Conservation (phyloP, 495 filamentous ascomycete species). For the Annulohypoxylon maeteangense region DNA sequence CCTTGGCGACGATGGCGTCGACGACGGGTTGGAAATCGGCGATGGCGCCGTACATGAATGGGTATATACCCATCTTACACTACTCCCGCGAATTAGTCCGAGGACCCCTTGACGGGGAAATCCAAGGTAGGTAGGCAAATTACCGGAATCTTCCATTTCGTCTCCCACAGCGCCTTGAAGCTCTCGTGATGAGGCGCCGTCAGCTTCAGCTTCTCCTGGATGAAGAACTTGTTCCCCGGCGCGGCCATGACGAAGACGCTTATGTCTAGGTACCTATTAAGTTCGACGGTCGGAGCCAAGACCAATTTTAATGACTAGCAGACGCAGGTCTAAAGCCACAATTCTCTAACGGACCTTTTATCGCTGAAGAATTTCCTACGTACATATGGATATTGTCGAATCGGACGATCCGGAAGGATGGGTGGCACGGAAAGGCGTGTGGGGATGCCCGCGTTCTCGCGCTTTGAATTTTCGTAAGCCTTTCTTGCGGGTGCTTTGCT, state of each 20-base stretch:
- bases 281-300: not conserved
- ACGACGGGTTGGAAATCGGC: constrained; percentile 76
- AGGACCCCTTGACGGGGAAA: not conserved
- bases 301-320: not conserved
- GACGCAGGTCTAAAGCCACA: not conserved
- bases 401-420: constrained; percentile 7
- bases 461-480: constrained; percentile 13
- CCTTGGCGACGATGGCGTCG: constrained; percentile 46
- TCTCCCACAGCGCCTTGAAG: constrained; percentile 76
- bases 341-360: not conserved
- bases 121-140: not conserved
- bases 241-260: constrained; percentile 35
- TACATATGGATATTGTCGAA: not conserved
- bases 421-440: constrained; percentile 9
- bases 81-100: constrained; percentile 36
- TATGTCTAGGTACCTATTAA: not conserved
- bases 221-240: constrained; percentile 42
- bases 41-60: constrained; percentile 73
- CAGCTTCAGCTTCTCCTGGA: constrained; percentile 36
- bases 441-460: constrained; percentile 32
- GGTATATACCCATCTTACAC: constrained; percentile 73
- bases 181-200: constrained; percentile 67
- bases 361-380: not conserved
- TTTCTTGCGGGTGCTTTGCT: not conserved
- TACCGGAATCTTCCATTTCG: constrained; percentile 77